phyloP scores from a whole-genome alignment of 2,329 filamentous ascomycete genomes.

The Fusarium sp. region DNA sequence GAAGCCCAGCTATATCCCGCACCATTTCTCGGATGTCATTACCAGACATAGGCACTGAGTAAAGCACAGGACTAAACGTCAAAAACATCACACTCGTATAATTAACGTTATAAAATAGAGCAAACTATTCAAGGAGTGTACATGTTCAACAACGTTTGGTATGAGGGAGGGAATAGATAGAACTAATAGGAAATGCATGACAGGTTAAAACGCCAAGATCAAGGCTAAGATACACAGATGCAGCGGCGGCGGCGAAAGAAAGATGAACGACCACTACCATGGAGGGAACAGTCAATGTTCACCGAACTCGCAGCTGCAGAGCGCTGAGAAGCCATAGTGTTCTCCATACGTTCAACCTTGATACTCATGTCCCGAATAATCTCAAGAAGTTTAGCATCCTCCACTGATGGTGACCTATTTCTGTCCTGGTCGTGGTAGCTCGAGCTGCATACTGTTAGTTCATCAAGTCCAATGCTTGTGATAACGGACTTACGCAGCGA shows the following conservation, averaged over 20 bases:
- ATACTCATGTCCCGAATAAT: background rate
- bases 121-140: background rate
- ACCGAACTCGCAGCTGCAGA: background rate
- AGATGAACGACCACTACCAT: background rate
- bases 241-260: background rate
- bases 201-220: fast-evolving
- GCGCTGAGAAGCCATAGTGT: background rate
- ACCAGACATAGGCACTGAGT: too few relatives aligned
- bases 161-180: too few relatives aligned
- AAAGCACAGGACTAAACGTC: too few relatives aligned
- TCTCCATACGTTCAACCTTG: background rate
- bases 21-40: too few relatives aligned
- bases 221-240: background rate
- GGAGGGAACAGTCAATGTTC: background rate
- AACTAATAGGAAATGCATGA: too few relatives aligned
- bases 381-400: background rate
- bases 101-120: too few relatives aligned
- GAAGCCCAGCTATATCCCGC: too few relatives aligned
- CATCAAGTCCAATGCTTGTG: fast-evolving
- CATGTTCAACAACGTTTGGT: background rate
- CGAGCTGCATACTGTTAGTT: background rate
- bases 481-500: background rate
- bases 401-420: background rate
- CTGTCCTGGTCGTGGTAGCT: background rate
- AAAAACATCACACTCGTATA: too few relatives aligned